Evolutionary conservation across 345 rosid species (phyloP), one percentile per base, ranked within the genome.

Genomic region (Rhodamnia rubescens): DNA sequence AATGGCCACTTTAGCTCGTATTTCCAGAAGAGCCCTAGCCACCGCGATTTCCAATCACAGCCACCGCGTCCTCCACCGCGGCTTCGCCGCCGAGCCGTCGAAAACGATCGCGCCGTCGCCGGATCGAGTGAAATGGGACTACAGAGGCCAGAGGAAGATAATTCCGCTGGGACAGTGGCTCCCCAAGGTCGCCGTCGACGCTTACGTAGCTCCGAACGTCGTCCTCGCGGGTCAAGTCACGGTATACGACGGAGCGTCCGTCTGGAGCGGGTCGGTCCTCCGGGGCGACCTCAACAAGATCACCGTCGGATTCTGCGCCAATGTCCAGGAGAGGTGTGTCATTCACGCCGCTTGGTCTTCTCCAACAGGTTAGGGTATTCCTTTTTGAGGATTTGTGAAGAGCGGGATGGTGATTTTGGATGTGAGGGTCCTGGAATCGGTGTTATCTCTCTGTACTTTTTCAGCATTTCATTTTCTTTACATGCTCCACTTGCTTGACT

Each of bases 281-380:
- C 96, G 99, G 8, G 99, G 99, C 83, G 99, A 97, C 93, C 99
- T 96, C 83, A 97, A 97, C 87, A 97, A 95, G 92, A 96, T 97
- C 90, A 93, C 95, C 27, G 86, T 97, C 22, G 99, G 99, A 5
- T 97, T 96, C 91, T 92, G 97, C 91, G 93, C 99, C 81, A 97
- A 96, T 85, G 96, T 97, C 9, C 99, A 96, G 88, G 99, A 97
- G 89, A 95, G 97, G 32, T 93, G 95, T 85, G 99, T 97, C 82
- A 84, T 97, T 55, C 99, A 97, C 87, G 99, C 99, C 26, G 98
- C 99, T 26, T 97, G 98, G 99, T 91, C 95, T 10, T 97, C 99
- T 69, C 99, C 98, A 32, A 96, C 99, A 87, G 99, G 99, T 97
- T 88, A 49, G 81, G 29, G 22, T 36, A 47, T 36, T 69, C 1